Conservation (phyloP, 2,329 filamentous ascomycete genomes). For the Metarhizium album region DNA sequence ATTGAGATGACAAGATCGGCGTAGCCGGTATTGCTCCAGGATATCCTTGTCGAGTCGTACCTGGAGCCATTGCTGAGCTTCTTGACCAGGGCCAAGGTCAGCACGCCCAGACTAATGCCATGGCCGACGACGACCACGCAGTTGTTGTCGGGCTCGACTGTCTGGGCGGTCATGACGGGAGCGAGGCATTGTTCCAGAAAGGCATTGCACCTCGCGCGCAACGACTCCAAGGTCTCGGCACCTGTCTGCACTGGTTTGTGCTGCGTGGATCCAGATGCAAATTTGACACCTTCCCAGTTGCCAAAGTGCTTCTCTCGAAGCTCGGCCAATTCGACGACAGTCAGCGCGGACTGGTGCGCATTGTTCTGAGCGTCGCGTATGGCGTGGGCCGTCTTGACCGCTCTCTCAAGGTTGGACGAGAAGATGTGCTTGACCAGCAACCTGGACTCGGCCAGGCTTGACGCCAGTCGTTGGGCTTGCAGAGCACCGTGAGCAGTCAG, state of each 20-base stretch:
- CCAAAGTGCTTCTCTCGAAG: slow-evolving; percentile 70
- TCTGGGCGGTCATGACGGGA: slow-evolving; percentile 29
- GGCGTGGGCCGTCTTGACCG: slow-evolving; percentile 58
- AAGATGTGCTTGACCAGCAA: slow-evolving; percentile 52
- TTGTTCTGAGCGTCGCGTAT: slow-evolving; percentile 45
- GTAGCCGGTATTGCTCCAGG: slow-evolving; percentile 46
- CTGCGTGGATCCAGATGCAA: slow-evolving; percentile 23
- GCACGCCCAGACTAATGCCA: slow-evolving; percentile 63
- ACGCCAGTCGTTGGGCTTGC: slow-evolving; percentile 62
- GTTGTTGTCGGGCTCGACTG: slow-evolving; percentile 5
- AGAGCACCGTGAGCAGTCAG: slow-evolving; percentile 74
- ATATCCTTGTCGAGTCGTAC: neutral
- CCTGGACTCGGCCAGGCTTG: slow-evolving; percentile 38
- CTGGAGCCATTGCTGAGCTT: slow-evolving; percentile 27
- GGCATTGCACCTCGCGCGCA: slow-evolving; percentile 49
- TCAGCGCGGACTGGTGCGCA: slow-evolving; percentile 6
- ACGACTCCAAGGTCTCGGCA: slow-evolving; percentile 56
- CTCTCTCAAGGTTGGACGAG: slow-evolving; percentile 67
- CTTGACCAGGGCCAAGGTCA: slow-evolving; percentile 53
- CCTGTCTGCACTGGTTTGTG: slow-evolving; percentile 27
- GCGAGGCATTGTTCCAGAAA: slow-evolving; percentile 58
- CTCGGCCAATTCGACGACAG: slow-evolving; percentile 21
- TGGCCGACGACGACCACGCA: slow-evolving; percentile 64
- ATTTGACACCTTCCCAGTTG: slow-evolving; percentile 55
- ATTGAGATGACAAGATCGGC: slow-evolving; percentile 20